phyloP scores from a whole-genome alignment of 352 stramenopile species.

The Globisporangium middletonii region DNA sequence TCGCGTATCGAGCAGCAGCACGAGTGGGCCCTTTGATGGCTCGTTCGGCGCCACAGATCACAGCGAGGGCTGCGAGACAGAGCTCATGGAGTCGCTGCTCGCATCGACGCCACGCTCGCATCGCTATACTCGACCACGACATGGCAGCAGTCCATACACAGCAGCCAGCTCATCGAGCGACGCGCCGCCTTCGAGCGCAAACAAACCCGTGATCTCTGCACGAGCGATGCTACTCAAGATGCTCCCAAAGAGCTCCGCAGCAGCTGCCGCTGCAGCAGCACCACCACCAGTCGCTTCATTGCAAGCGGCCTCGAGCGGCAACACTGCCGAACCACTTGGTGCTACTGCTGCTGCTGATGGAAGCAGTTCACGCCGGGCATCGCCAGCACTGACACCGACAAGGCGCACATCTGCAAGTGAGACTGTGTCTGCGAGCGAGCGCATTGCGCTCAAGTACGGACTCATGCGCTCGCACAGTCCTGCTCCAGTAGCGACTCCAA shows the following conservation, averaged over 20 bases:
- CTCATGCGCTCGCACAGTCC: conserved; percentile 19
- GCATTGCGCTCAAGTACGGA: conserved; percentile 63
- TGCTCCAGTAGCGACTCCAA: neutral
- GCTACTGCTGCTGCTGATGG: neutral
- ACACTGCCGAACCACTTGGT: neutral
- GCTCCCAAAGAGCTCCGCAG: conserved; percentile 14
- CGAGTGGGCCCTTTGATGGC: neutral
- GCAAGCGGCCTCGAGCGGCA: neutral
- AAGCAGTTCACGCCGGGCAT: neutral
- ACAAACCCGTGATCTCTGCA: conserved; percentile 61
- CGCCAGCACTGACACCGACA: neutral
- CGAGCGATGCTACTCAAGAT: conserved; percentile 49
- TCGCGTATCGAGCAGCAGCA: neutral
- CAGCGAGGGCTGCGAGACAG: conserved; percentile 4
- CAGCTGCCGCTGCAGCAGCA: neutral
- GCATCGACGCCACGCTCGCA: neutral
- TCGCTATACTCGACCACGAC: neutral
- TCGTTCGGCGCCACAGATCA: conserved; percentile 4
- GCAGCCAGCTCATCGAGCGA: neutral
- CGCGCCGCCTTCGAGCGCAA: neutral
- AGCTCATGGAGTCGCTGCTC: conserved; percentile 9
- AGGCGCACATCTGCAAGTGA: neutral
- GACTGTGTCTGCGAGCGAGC: conserved; percentile 31
- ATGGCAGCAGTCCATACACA: neutral
- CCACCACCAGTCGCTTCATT: neutral